Percentiles rank a stretch among this genome's conserved stretches.
These are phyloP conservation scores for Chaetomium globosum DNA, from an alignment of 2,329 filamentous ascomycete species.

Conservation along the genomic window DNA sequence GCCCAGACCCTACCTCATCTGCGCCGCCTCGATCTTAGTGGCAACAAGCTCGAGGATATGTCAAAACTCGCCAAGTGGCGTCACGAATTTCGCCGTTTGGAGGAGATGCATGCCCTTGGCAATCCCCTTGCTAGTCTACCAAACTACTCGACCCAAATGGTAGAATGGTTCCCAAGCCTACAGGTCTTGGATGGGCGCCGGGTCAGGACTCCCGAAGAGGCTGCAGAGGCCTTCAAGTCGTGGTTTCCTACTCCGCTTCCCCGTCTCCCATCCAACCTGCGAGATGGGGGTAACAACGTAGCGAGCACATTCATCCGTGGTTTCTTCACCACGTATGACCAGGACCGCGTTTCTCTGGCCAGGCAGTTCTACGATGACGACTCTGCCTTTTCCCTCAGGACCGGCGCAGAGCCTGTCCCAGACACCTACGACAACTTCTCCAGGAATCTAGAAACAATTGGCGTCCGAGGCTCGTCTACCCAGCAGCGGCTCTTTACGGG, in stretches of 20 bases:
- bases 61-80: conserved; percentile 74
- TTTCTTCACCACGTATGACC: conserved; percentile 76
- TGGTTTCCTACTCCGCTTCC: conserved; percentile 60
- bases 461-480: conserved; percentile 56
- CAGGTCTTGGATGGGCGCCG: conserved; percentile 73
- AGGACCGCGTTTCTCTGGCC: conserved; percentile 64
- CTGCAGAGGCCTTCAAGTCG: conserved; percentile 56
- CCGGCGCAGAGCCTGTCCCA: conserved; percentile 70
- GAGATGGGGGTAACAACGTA: conserved; percentile 68
- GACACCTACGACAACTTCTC: conserved; percentile 74
- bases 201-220: conserved; percentile 72
- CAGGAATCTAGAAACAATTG: conserved; percentile 74
- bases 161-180: conserved; percentile 82
- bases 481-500: conserved; percentile 69
- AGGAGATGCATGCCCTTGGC: conserved; percentile 76
- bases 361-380: conserved; percentile 72
- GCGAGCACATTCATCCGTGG: conserved; percentile 74
- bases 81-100: conserved; percentile 73
- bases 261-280: conserved; percentile 67
- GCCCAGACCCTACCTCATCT: conserved; percentile 81
- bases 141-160: conserved; percentile 67
- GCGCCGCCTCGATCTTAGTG: conserved; percentile 84
- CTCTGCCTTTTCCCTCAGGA: conserved; percentile 74
- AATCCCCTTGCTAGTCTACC: conserved; percentile 71
- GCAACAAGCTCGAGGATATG: conserved; percentile 73